Percentiles rank a stretch among this genome's conserved stretches.
Conservation (phyloP, 805 yeast species). For the Candida khao-thaluensis region DNA sequence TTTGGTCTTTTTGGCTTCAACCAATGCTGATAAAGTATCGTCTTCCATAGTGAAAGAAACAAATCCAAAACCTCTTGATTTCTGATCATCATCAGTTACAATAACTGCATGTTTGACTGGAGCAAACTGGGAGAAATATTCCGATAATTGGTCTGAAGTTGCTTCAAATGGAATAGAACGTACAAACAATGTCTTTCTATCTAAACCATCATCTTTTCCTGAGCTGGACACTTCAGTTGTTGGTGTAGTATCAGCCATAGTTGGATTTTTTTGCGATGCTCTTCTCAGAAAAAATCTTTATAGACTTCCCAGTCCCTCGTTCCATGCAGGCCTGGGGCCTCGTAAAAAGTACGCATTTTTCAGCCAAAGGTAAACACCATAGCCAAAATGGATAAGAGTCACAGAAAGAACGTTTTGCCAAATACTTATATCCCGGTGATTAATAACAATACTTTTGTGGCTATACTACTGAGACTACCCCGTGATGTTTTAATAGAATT, state of each 20-base stretch:
- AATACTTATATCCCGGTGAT: conserved; percentile 16
- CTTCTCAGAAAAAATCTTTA: conserved; percentile 6
- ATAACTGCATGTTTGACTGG: conserved; percentile 95
- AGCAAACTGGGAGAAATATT: conserved; percentile 85
- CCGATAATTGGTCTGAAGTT: conserved; percentile 76
- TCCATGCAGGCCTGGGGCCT: no score
- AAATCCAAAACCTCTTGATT: conserved; percentile 93
- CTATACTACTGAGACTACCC: conserved; percentile 29
- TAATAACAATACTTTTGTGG: conserved; percentile 15
- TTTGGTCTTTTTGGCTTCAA: conserved; percentile 60
- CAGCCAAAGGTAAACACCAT: no score
- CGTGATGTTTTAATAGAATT: conserved; percentile 33
- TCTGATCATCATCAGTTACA: conserved; percentile 72
- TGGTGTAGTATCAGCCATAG: conserved; percentile 1
- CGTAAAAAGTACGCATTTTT: no score
- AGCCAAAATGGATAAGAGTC: no score
- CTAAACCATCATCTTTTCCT: conserved; percentile 36
- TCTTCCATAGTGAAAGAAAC: conserved; percentile 85
- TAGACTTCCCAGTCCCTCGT: no score
- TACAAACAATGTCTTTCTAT: conserved; percentile 73
- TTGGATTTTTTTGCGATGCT: conserved; percentile 8
- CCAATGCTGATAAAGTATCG: conserved; percentile 76
- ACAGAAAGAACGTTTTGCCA: conserved; percentile 35
- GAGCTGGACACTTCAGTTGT: neutral
- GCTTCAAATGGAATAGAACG: conserved; percentile 80